A percentile compares a stretch with the other conserved stretches of the same genome.
Evolutionary conservation across 495 filamentous ascomycete genomes (phyloP).

Genomic region (Apiosordaria backusii): DNA sequence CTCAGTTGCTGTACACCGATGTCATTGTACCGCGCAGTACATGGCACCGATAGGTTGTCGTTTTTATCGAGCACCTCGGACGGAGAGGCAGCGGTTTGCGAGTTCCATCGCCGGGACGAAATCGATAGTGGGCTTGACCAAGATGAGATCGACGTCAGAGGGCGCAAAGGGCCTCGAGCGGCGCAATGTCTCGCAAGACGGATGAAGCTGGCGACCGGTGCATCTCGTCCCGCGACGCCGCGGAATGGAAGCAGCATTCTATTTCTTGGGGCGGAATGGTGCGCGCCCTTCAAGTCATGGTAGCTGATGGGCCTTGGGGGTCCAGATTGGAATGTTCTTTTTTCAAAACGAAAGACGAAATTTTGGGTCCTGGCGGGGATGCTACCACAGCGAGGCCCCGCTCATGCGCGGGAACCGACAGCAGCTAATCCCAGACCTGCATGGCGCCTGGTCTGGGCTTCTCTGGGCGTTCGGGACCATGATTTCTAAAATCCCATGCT

Average conservation of each 20-base stretch:
- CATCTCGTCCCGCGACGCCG: conserved; percentile 35
- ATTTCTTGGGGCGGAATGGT: neutral
- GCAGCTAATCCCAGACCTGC: neutral
- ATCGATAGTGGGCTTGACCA: neutral
- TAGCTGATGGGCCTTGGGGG: neutral
- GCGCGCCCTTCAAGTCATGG: conserved; percentile 26
- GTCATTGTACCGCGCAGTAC: conserved; percentile 73
- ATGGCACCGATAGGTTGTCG: conserved; percentile 45
- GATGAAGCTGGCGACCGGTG: conserved; percentile 36
- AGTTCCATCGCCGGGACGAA: conserved; percentile 38
- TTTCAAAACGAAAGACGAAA: neutral
- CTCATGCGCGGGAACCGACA: neutral
- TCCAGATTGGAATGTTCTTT: neutral
- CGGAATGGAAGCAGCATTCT: conserved; percentile 42
- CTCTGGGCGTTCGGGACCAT: neutral
- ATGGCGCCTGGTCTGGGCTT: neutral
- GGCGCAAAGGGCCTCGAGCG: conserved; percentile 21
- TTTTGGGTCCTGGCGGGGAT: conserved; percentile 1
- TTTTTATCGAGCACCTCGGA: too few species aligned
- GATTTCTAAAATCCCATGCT: neutral
- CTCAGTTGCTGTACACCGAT: conserved; percentile 93
- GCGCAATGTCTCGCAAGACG: conserved; percentile 38
- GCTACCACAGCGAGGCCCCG: neutral
- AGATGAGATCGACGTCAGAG: conserved; percentile 9
- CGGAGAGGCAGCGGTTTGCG: conserved; percentile 21